These are phyloP conservation scores for Citrus australasica DNA, from an alignment of 345 rosid genomes.

Conservation along the genomic window DNA sequence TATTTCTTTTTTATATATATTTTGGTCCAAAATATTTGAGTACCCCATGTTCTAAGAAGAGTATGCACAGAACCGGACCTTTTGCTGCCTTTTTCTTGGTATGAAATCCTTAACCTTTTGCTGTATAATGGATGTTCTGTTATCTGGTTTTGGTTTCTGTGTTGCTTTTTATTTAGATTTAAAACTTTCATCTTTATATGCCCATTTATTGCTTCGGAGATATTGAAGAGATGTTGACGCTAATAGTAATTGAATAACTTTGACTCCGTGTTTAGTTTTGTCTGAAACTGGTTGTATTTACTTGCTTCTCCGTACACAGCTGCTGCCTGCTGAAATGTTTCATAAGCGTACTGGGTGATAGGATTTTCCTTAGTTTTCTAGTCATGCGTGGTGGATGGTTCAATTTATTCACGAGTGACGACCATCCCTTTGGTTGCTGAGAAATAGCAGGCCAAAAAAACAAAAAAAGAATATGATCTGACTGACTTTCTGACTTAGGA, in stretches of 20 bases:
- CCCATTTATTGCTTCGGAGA: constrained; percentile 8
- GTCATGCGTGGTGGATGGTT: not conserved
- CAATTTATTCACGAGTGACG: not conserved
- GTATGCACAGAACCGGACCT: not conserved
- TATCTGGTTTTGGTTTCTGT: constrained; percentile 3
- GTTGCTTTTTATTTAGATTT: constrained; percentile 11
- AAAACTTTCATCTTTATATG: constrained; percentile 7
- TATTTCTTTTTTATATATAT: no score
- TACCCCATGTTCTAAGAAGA: constrained; percentile 20
- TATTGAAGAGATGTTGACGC: constrained; percentile 30
- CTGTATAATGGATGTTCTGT: not conserved
- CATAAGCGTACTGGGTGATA: not conserved
- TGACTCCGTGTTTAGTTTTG: not conserved
- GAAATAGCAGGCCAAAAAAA: not conserved
- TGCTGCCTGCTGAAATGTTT: not conserved
- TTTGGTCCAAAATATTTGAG: constrained; percentile 17
- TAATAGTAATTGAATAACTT: not conserved
- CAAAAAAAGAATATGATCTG: not conserved
- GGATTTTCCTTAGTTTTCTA: not conserved
- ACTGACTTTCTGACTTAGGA: not conserved
- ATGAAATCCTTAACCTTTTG: constrained; percentile 17
- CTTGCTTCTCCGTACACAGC: not conserved
- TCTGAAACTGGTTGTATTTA: not conserved
- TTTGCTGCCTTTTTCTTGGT: constrained; percentile 27
- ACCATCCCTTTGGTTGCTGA: constrained; percentile 6